Evolutionary conservation across 495 filamentous ascomycete species (phyloP).

Genomic region (Penicillium coffeae): DNA sequence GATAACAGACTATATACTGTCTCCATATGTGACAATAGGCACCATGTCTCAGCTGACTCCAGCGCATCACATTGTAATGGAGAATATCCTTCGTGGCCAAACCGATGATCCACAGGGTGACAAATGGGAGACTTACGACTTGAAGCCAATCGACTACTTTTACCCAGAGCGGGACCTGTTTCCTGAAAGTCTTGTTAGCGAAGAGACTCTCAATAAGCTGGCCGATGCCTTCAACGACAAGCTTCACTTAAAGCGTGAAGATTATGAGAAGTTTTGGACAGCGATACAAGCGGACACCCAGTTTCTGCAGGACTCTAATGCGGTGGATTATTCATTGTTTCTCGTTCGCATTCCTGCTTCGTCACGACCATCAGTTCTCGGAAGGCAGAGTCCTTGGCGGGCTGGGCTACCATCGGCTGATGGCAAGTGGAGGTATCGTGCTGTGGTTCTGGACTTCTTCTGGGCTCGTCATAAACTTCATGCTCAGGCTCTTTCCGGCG

Average conservation of each 20-base stretch:
- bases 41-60: conserved; percentile 51
- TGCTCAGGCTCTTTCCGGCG: conserved; percentile 56
- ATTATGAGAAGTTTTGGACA: conserved; percentile 48
- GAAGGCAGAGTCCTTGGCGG: conserved; percentile 47
- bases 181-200: conserved; percentile 52
- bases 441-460: conserved; percentile 64
- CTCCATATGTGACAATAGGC: conserved; percentile 51
- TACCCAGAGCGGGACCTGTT: conserved; percentile 66
- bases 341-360: conserved; percentile 54
- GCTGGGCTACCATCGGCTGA: conserved; percentile 54
- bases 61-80: conserved; percentile 69
- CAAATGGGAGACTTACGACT: conserved; percentile 65
- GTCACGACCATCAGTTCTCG: conserved; percentile 17
- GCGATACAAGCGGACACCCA: conserved; percentile 54
- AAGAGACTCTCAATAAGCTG: conserved; percentile 55
- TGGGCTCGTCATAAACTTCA: conserved; percentile 66
- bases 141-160: conserved; percentile 69
- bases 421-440: conserved; percentile 60
- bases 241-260: conserved; percentile 46
- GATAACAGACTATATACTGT: conserved; percentile 63
- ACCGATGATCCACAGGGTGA: conserved; percentile 34
- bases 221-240: conserved; percentile 64
- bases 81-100: conserved; percentile 61
- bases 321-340: conserved; percentile 68
- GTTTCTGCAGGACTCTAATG: conserved; percentile 55